Evolutionary conservation across 2,329 filamentous ascomycete genomes (phyloP), one percentile per base, ranked within the genome.

Genomic region (Bimuria novae-zelandiae): DNA sequence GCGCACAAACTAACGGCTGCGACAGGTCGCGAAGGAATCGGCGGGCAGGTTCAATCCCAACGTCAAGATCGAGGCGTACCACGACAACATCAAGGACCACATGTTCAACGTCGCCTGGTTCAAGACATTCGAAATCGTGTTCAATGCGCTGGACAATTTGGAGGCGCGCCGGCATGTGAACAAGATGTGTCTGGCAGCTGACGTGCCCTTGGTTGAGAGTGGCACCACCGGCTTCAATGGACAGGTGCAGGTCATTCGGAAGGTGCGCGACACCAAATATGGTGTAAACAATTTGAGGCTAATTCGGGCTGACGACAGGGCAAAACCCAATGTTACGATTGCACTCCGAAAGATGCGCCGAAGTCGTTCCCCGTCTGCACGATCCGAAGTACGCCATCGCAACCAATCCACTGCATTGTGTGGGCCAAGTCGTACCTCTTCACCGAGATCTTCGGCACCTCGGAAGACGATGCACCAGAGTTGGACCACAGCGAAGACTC

Each of bases 371-470:
- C 94, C 1, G 92, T 97, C 36, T 99, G 94, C 77, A 99, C 94
- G 1, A 97, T 99, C 65, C 86, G 94, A 72, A 97, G 91, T 73
- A 99, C 92, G 0, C 94, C 94, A 0, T 96, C 89, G 60, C 93
- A 97, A 67, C 90, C 93, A 0, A 97, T 99, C 37, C 94, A 99
- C 76, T 97, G 94, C 77, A 99, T 99, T 56, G 93, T 99, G 2
- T 99, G 94, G 94, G 93, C 85, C 17, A 99, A 97, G 77, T 96
- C 92, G 72, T 99, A 97, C 72, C 82, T 99, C 7, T 84, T 99
- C 55, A 94, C 91, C 61, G 94, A 99, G 73, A 86, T 99, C 7
- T 99, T 97, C 64, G 94, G 94, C 16, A 85, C 86, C 3, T 95
- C 91, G 63, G 93, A 97, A 73, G 91, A 97, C 55, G 89, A 93